Percentiles rank a stretch among this genome's conserved stretches.
Evolutionary conservation across 2,329 filamentous ascomycete genomes (phyloP).

Genomic region (Xylaria sp.): DNA sequence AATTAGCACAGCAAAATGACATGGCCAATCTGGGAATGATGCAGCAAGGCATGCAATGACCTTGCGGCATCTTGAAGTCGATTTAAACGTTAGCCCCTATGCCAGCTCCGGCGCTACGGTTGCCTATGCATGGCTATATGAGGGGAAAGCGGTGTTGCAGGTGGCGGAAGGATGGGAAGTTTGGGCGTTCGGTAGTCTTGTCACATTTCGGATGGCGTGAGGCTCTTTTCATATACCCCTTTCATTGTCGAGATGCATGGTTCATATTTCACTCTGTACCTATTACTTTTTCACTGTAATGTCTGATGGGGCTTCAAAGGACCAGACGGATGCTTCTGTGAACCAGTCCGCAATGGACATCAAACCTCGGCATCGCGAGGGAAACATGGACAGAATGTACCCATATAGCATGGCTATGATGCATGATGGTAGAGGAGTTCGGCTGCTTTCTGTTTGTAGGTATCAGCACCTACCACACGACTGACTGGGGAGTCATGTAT

Average conservation of each 20-base stretch:
- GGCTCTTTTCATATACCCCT: constrained; percentile 35
- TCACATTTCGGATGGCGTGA: constrained; percentile 17
- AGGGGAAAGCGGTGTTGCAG: constrained; percentile 10
- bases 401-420: not conserved
- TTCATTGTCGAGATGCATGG: constrained; percentile 18
- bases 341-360: not conserved
- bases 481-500: not conserved
- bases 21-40: constrained; percentile 65
- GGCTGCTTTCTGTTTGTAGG: constrained; percentile 3
- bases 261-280: constrained; percentile 1
- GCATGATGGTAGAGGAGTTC: constrained; percentile 2
- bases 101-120: no score
- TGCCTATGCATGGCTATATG: no score
- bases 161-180: not conserved
- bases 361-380: not conserved
- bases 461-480: not conserved
- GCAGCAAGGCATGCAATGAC: constrained; percentile 42
- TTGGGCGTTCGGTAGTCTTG: constrained; percentile 21
- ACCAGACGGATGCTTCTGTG: not conserved
- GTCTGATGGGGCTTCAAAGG: not conserved
- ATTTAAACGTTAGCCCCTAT: not conserved
- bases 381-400: constrained; percentile 4
- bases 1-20: constrained; percentile 55
- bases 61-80: not conserved
- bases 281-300: not conserved